Base-by-base conservation (phyloP, 306 rosid species). In the Heteromeles arbutifolia region DNA sequence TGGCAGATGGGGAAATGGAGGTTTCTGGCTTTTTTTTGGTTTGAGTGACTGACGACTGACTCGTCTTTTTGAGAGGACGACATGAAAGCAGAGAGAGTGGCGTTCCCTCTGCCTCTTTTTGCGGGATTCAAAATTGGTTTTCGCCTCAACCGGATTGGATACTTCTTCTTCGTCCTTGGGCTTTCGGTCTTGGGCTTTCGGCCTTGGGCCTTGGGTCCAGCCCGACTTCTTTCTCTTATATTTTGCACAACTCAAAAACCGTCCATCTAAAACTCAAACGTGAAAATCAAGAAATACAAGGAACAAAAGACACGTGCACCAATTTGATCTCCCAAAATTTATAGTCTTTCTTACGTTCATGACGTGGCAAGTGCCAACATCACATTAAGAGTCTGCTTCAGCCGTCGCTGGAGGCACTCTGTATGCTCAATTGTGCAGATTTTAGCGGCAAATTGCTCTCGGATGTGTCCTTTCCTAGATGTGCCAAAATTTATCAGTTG, bases 101-200 rank as follows among this genome's bases (percentile, higher is more conserved):
- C 78, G 75, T 70, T 81, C 74, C 74, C 61, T 69, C 79, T 82
- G 88, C 82, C 88, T 59, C 54, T 50, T 56, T 84, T 84, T 79
- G 32, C 52, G 65, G 69, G 76, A 70, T 74, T 67, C 74, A 66
- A 73, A 74, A 34, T 72, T 24, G 34, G 65, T 25, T 25, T 61
- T 25, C 14, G 34, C 18, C 17, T 32, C 18, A 44, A 44, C 50
- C 12, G 15, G 13, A 58, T 26, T 58, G 31, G 64, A 58, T 58
- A 3, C 64, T 24, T 1, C 29, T 25, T 11, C 8, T 2, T 25
- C 52, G 5, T 4, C 18, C 18, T 45, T 45, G 44, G 44, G 44
- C 43, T 39, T 8, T 39, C 11, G 17, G 6, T 19, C 17, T 41
- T 41, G 52, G 26, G 65, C 17, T 39, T 8, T 39, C 11, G 17